phyloP scores from a whole-genome alignment of 2,329 filamentous ascomycete species.

The Pseudogymnoascus verrucosus region DNA sequence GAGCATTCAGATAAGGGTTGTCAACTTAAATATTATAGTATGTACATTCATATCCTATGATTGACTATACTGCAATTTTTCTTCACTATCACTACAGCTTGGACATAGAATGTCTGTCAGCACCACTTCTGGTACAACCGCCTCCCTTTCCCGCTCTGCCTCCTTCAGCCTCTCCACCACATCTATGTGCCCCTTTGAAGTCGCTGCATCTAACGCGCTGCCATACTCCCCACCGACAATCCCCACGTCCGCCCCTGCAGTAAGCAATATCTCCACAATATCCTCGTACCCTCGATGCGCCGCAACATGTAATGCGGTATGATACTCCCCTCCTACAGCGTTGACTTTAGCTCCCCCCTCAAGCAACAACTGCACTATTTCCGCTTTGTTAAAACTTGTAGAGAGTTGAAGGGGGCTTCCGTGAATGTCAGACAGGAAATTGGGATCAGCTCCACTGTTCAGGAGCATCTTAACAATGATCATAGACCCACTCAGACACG shows the following conservation, averaged over 20 bases:
- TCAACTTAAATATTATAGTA: neutral
- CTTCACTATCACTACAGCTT: neutral
- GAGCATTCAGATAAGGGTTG: too few species aligned
- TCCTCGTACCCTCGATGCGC: neutral
- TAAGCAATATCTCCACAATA: neutral
- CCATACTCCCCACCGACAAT: neutral
- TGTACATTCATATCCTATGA: too few species aligned
- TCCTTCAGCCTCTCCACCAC: neutral
- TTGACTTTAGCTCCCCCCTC: slow-evolving; percentile 14
- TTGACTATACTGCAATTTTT: neutral
- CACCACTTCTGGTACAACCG: neutral
- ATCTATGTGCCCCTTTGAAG: neutral
- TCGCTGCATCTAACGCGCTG: neutral
- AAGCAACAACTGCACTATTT: slow-evolving; percentile 16
- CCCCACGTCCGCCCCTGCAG: neutral
- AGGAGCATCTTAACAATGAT: neutral
- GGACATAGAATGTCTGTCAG: neutral
- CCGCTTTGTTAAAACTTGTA: neutral
- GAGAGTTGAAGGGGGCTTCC: neutral
- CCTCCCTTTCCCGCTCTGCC: neutral
- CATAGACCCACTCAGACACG: neutral
- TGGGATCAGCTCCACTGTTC: neutral
- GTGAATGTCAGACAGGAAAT: neutral
- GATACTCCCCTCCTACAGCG: neutral
- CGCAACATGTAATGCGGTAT: slow-evolving; percentile 4